These are phyloP conservation scores for Centaurea solstitialis DNA, from an alignment of 129 eudicot species.

Conservation along the genomic window DNA sequence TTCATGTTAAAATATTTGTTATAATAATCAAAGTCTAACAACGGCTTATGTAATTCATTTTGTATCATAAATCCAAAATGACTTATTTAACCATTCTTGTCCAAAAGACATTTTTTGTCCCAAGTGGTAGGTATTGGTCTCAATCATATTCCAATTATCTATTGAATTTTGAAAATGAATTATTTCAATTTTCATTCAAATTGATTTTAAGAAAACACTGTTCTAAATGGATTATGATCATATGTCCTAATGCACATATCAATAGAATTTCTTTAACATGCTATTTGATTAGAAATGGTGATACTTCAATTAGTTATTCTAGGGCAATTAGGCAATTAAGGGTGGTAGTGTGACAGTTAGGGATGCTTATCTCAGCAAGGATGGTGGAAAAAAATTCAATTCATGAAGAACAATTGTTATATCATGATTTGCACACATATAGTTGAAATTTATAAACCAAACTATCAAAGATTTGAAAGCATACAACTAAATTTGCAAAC, in stretches of 20 bases:
- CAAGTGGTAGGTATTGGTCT: background rate
- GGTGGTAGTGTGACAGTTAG: background rate
- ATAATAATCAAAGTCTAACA: background rate
- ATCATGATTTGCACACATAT: background rate
- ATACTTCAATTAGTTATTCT: background rate
- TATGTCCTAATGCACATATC: no score
- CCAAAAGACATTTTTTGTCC: background rate
- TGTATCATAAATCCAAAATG: background rate
- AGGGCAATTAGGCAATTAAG: no score
- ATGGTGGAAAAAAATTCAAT: no score
- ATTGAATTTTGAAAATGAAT: background rate
- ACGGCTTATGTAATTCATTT: background rate
- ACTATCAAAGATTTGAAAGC: background rate
- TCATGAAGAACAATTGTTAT: no score
- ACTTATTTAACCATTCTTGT: background rate
- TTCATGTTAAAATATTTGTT: background rate
- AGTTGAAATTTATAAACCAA: background rate
- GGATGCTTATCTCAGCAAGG: background rate
- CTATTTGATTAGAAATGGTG: background rate
- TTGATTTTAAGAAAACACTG: background rate
- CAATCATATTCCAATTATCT: background rate
- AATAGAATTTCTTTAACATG: background rate
- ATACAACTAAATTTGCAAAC: background rate
- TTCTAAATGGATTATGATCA: background rate
- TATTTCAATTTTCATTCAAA: background rate